Base-by-base conservation (phyloP, 495 filamentous ascomycete genomes). In the Stereocaulon alpinum region DNA sequence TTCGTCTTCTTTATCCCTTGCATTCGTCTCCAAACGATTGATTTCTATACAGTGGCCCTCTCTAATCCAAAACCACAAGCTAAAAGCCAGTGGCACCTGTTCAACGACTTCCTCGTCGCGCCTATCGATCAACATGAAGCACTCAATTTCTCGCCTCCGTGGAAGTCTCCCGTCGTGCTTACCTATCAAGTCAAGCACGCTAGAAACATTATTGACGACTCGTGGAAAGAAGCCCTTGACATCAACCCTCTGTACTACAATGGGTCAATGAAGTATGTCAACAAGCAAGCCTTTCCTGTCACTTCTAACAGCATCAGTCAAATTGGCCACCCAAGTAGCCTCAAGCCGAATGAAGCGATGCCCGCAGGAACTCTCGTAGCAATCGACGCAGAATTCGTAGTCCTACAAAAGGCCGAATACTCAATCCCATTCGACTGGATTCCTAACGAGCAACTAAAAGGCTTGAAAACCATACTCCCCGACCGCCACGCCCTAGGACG, bases 31-130 rank as follows among this genome's bases (percentile, higher is more conserved):
- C 18, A 18, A 24, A 40, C 22, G 29, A 20, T 52, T 20, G 44
- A 9, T 0, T 27, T 10, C 18, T 30, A n/a, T 15, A 34, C 53
- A 85, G 88, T 95, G 45, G 86, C 84, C 0, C 81, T 91, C 27
- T 89, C 90, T 11, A 74, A 75, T 12, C 77, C 79, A 2, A 72
- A 76, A 6, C 63, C 77, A 6, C 74, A 82, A 9, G 69, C 68
- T 2, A 75, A 82, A 55, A 81, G 75, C 63, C 82, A 82, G 61
- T 99, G 93, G 93, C 88, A 96, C 66, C 69, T 99, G 5, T 95
- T 99, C 72, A 99, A 99, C 56, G 93, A 99, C 71, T 99, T 99
- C 63, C 75, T 94, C 14, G 93, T 99, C 37, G 81, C 86, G 6
- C 81, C 85, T n/a, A 78, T 95, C 18, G 77, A 84, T 15, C 74